Evolutionary conservation across 768 basidiomycete species (phyloP).

Genomic region (Punctularia strigosozonata): DNA sequence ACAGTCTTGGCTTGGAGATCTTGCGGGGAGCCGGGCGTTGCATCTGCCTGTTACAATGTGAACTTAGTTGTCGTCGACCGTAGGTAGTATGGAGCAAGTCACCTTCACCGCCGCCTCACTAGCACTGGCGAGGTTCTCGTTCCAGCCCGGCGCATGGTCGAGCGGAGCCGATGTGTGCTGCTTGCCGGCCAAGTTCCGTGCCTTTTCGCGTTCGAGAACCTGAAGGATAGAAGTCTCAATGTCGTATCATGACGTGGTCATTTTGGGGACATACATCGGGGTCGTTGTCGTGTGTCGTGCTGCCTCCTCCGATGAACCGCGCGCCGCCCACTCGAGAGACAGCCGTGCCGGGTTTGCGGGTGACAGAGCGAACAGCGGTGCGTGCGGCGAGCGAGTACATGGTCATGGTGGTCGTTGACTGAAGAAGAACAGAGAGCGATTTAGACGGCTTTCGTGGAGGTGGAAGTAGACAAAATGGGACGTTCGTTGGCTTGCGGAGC

Average conservation of each 20-base stretch:
- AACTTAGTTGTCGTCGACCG: no score
- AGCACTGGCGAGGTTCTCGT: conserved; percentile 21
- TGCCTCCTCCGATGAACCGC: conserved; percentile 7
- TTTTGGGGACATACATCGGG: no score
- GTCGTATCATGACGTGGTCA: conserved; percentile 2
- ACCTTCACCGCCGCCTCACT: conserved; percentile 25
- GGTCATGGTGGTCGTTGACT: conserved; percentile 1
- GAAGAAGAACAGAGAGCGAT: no score
- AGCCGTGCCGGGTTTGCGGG: conserved; percentile 8
- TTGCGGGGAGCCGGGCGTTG: no score
- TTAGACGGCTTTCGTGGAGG: no score
- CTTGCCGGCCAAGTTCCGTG: conserved; percentile 17
- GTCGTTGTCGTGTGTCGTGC: conserved; percentile 23
- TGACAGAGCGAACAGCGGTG: conserved; percentile 12
- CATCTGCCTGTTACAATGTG: no score
- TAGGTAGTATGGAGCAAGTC: no score
- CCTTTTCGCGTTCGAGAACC: conserved; percentile 23
- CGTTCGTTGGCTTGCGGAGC: no score
- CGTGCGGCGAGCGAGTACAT: conserved; percentile 16
- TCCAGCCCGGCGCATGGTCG: conserved; percentile 24
- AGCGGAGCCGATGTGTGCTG: conserved; percentile 24
- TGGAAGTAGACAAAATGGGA: no score
- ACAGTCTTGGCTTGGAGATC: no score
- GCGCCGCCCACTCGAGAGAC: background rate
- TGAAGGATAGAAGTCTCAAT: conserved; percentile 1